Evolutionary conservation across 139 green algal species (phyloP).

Genomic region (Chlamydomonas sphaeroides): DNA sequence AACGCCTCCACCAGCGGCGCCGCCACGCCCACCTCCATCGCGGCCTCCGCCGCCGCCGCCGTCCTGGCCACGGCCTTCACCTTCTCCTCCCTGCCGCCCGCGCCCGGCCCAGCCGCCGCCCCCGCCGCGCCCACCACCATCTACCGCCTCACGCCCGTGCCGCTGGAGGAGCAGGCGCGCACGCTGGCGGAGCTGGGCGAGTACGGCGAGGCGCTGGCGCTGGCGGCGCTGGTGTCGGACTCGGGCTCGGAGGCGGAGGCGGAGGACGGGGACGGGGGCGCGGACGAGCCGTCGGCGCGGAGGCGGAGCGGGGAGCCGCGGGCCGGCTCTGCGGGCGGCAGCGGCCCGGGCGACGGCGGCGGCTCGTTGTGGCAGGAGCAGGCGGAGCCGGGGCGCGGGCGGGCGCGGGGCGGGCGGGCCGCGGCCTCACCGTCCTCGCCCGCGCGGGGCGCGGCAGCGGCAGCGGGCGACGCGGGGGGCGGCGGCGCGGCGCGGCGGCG

Average conservation of each 20-base stretch:
- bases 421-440: no score
- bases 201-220: constrained; percentile 74
- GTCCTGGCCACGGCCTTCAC: background rate
- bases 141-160: constrained; percentile 57
- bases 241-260: background rate
- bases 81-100: no score
- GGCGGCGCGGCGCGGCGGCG: background rate
- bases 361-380: no score
- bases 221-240: constrained; percentile 57
- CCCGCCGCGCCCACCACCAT: constrained; percentile 29
- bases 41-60: no score
- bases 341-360: background rate
- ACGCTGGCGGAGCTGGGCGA: constrained; percentile 67
- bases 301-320: background rate
- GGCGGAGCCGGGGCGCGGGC: no score
- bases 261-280: background rate
- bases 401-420: no score
- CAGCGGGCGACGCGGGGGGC: no score
- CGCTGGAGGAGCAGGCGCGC: constrained; percentile 65
- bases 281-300: no score
- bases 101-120: background rate
- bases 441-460: no score
- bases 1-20: no score
- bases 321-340: background rate
- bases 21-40: background rate